Evolutionary conservation across 306 rosid species (phyloP).

Genomic region (Parietaria judaica): DNA sequence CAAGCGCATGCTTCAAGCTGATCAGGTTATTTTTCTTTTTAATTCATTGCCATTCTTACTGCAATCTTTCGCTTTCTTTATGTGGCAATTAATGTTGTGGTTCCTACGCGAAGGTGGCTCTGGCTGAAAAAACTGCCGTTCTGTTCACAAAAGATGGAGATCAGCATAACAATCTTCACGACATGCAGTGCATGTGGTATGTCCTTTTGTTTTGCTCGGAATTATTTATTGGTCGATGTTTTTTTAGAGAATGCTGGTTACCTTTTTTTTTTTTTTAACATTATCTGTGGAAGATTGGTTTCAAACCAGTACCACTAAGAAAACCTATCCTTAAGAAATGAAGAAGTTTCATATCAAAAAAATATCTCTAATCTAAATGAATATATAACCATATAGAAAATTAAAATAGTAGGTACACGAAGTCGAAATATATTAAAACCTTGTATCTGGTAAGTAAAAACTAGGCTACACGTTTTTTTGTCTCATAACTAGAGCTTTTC

Average conservation of each 20-base stretch:
- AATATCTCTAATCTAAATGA: no score
- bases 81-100: neutral
- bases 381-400: no score
- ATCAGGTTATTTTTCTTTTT: constrained; percentile 49
- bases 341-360: no score
- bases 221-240: constrained; percentile 15
- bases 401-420: no score
- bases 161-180: constrained; percentile 96
- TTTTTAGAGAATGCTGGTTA: constrained; percentile 10
- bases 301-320: no score
- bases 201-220: constrained; percentile 25
- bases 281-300: no score
- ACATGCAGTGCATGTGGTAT: constrained; percentile 99
- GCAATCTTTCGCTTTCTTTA: neutral
- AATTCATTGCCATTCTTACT: neutral
- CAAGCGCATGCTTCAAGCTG: constrained; percentile 98
- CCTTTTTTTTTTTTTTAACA: no score
- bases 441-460: no score
- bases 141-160: constrained; percentile 98
- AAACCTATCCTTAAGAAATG: no score
- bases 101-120: constrained; percentile 50
- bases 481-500: no score
- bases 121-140: constrained; percentile 96
- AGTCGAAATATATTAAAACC: no score
- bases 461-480: no score